Evolutionary conservation across 148 eudicot species (phyloP).

Genomic region (Vaccinium macrocarpon): DNA sequence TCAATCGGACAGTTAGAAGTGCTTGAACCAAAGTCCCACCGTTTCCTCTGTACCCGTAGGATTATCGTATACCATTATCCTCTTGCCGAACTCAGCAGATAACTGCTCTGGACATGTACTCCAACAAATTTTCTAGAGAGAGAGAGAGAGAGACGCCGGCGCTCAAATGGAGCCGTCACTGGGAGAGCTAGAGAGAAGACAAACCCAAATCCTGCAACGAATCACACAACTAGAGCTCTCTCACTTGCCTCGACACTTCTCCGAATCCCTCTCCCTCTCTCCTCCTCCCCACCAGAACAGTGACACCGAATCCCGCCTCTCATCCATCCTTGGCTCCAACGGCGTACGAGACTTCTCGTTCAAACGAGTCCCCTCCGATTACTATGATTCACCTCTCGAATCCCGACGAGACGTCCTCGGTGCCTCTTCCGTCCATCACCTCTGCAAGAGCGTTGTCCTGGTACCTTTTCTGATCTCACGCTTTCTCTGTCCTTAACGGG

Average conservation of each 20-base stretch:
- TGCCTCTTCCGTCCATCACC: conserved; percentile 81
- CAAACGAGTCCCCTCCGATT: conserved; percentile 66
- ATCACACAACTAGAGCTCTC: conserved; percentile 51
- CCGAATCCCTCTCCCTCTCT: conserved; percentile 32
- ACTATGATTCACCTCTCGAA: conserved; percentile 74
- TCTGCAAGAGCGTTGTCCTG: conserved; percentile 96
- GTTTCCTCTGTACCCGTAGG: too few relatives aligned
- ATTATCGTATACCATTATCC: too few relatives aligned
- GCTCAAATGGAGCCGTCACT: conserved; percentile 24
- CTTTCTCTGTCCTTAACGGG: not conserved
- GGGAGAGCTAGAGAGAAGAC: conserved; percentile 58
- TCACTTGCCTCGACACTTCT: conserved; percentile 21
- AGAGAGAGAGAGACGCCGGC: not conserved
- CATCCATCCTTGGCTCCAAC: conserved; percentile 50
- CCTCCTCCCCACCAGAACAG: conserved; percentile 14
- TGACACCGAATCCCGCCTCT: conserved; percentile 61
- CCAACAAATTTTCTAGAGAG: not conserved
- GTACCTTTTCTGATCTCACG: conserved; percentile 25
- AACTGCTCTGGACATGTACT: not conserved
- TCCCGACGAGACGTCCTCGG: conserved; percentile 59
- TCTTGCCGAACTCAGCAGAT: not conserved
- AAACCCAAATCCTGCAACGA: conserved; percentile 54
- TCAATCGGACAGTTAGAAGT: too few relatives aligned
- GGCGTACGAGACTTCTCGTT: conserved; percentile 63
- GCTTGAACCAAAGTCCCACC: too few relatives aligned